Evolutionary conservation across 805 yeast genomes (phyloP).

Genomic region (Zygosaccharomyces gambellarensis): DNA sequence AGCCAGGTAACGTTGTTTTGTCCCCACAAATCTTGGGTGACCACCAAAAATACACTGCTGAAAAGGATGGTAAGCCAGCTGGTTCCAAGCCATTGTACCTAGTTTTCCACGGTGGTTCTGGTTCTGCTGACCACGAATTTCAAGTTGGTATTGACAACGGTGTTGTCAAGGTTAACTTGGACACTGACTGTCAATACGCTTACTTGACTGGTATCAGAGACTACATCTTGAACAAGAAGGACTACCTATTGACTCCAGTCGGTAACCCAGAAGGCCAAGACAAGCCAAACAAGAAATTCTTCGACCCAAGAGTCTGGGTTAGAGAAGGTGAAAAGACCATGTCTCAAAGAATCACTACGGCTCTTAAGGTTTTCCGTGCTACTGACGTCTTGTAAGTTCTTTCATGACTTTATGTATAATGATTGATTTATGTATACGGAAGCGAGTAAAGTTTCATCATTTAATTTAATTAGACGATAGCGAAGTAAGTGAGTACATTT

Average conservation of each 20-base stretch:
- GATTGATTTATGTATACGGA: conserved; percentile 3
- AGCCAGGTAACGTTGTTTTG: conserved; percentile 96
- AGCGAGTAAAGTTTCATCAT: conserved; percentile 2
- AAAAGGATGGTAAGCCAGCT: conserved; percentile 50
- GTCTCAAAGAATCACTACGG: conserved; percentile 77
- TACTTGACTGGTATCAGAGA: conserved; percentile 96
- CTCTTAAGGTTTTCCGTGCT: conserved; percentile 83
- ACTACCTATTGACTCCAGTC: conserved; percentile 79
- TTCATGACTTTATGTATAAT: conserved; percentile 7
- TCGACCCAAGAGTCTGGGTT: conserved; percentile 99
- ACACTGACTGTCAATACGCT: conserved; percentile 98
- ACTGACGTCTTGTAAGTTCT: conserved; percentile 48
- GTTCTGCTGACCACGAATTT: conserved; percentile 89
- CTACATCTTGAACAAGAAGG: conserved; percentile 93
- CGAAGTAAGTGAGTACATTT: not conserved
- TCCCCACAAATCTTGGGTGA: conserved; percentile 91
- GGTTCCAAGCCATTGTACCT: conserved; percentile 75
- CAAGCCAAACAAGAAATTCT: conserved; percentile 99
- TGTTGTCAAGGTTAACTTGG: conserved; percentile 98
- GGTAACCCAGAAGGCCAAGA: conserved; percentile 99
- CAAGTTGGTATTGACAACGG: conserved; percentile 87
- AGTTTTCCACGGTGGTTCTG: conserved; percentile 99
- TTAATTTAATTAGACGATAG: not conserved
- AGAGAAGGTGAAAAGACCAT: conserved; percentile 99
- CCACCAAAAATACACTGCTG: conserved; percentile 85